These are phyloP conservation scores for Blastobotrys serpentis DNA, from an alignment of 1,139 yeast genomes.

Conservation along the genomic window DNA sequence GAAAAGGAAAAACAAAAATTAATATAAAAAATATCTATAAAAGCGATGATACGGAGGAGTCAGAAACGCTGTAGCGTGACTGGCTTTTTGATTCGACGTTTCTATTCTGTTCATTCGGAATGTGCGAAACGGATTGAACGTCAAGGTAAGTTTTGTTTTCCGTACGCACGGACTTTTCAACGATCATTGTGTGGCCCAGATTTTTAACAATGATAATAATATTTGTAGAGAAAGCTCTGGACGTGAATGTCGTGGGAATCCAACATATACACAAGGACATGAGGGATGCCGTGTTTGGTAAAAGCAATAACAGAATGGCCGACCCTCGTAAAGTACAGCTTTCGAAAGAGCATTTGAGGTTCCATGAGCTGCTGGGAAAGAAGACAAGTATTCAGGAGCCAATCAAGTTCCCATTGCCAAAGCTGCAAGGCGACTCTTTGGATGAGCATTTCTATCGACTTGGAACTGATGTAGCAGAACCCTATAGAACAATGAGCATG, in stretches of 20 bases:
- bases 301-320: constrained; percentile 16
- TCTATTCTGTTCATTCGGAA: constrained; percentile 5
- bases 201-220: no score
- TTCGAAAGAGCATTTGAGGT: constrained; percentile 59
- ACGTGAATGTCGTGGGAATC: constrained; percentile 57
- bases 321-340: constrained; percentile 48
- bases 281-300: constrained; percentile 33
- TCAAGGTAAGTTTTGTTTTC: constrained; percentile 8
- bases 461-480: constrained; percentile 57
- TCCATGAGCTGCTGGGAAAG: constrained; percentile 74
- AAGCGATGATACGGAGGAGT: neutral
- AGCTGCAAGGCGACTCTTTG: constrained; percentile 62
- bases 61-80: no score
- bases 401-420: constrained; percentile 63
- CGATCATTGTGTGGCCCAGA: no score
- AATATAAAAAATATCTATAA: no score
- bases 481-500: constrained; percentile 54
- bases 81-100: no score
- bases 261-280: constrained; percentile 32
- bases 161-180: no score
- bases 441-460: constrained; percentile 84
- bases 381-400: constrained; percentile 66
- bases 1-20: no score
- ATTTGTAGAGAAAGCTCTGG: constrained; percentile 2
- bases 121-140: constrained; percentile 7